phyloP scores from a whole-genome alignment of 2,329 filamentous ascomycete species.

The Neofusicoccum parvum region DNA sequence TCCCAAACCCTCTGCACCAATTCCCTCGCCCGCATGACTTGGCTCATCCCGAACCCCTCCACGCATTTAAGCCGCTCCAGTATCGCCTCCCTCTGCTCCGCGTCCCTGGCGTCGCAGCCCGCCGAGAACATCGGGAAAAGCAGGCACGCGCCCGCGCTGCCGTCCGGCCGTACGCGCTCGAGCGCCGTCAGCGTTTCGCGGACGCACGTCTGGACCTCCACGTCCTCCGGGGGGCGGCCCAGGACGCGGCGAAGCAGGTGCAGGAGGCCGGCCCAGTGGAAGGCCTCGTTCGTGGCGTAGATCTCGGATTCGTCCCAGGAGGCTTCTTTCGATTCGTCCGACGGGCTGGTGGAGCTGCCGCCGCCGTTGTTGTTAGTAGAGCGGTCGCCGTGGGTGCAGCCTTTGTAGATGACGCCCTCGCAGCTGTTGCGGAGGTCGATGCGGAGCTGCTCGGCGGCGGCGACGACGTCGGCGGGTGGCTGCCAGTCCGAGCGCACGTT shows the following conservation, averaged over 20 bases:
- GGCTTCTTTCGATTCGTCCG: constrained; percentile 34
- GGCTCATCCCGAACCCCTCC: constrained; percentile 75
- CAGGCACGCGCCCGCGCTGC: constrained; percentile 72
- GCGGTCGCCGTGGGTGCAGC: constrained; percentile 37
- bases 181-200: constrained; percentile 65
- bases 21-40: constrained; percentile 62
- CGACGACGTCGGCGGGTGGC: constrained; percentile 57
- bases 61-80: constrained; percentile 67
- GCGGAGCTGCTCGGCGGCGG: constrained; percentile 62
- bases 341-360: not conserved
- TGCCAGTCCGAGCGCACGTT: constrained; percentile 59
- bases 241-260: constrained; percentile 76
- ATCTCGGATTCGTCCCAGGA: constrained; percentile 55
- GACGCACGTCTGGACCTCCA: constrained; percentile 65
- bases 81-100: constrained; percentile 60
- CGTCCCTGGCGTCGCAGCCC: constrained; percentile 69
- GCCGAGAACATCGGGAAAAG: constrained; percentile 84
- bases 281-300: constrained; percentile 19
- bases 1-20: constrained; percentile 72
- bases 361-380: constrained; percentile 35
- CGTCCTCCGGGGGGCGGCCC: constrained; percentile 59
- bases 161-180: constrained; percentile 63
- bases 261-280: constrained; percentile 57
- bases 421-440: constrained; percentile 61
- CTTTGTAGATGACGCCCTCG: constrained; percentile 42